Conservation (phyloP, 1,284 basidiomycete genomes). For the Hymenochaete sp. region DNA sequence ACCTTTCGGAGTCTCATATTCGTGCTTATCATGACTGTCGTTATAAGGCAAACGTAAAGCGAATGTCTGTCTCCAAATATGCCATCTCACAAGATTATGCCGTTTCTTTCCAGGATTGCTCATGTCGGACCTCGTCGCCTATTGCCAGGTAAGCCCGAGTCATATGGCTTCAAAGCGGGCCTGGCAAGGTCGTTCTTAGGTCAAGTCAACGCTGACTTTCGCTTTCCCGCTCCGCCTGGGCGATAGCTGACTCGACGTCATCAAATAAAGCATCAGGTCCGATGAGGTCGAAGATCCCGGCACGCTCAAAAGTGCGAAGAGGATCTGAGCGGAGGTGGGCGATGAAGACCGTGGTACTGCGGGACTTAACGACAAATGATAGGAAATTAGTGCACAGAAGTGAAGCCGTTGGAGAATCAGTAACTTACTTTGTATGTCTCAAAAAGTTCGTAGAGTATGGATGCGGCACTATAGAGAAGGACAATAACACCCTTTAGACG, state of each 20-base stretch:
- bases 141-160: too few relatives aligned
- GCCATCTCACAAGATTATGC: too few relatives aligned
- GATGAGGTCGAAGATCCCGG: slow-evolving; percentile 56
- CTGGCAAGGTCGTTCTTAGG: too few relatives aligned
- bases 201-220: too few relatives aligned
- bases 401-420: neutral
- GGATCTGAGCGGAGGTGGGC: slow-evolving; percentile 62
- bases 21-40: too few relatives aligned
- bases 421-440: slow-evolving; percentile 60
- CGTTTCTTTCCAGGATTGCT: too few relatives aligned
- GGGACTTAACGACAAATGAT: slow-evolving; percentile 35
- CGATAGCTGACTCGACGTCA: slow-evolving; percentile 53
- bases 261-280: slow-evolving; percentile 65
- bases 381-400: slow-evolving; percentile 8
- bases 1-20: too few relatives aligned
- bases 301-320: slow-evolving; percentile 53
- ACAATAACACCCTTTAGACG: slow-evolving; percentile 11
- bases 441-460: slow-evolving; percentile 77
- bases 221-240: too few relatives aligned
- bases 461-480: slow-evolving; percentile 55
- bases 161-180: too few relatives aligned
- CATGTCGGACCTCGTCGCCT: too few relatives aligned
- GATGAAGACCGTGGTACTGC: slow-evolving; percentile 69
- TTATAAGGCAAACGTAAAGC: too few relatives aligned
- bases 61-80: too few relatives aligned